phyloP scores from a whole-genome alignment of 2,329 filamentous ascomycete species.

The Trichoderma simmonsii region DNA sequence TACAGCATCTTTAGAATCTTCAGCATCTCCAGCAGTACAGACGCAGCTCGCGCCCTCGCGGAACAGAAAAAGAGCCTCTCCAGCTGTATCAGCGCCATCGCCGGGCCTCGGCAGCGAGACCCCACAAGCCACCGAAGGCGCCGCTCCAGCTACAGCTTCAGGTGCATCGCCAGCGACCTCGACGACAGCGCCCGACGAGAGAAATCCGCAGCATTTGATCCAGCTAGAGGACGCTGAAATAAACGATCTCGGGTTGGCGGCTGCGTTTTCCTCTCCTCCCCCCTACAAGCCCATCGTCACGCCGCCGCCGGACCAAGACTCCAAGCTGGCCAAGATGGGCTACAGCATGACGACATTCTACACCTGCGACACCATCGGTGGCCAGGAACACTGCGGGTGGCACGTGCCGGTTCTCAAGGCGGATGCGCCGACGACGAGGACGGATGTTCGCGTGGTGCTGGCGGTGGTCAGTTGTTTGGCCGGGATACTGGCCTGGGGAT shows the following conservation, averaged over 20 bases:
- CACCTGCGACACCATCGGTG: constrained; percentile 32
- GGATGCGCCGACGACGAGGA: constrained; percentile 22
- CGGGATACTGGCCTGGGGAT: constrained; percentile 26
- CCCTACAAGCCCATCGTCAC: constrained; percentile 32
- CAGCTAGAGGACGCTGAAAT: background rate
- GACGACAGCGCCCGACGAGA: background rate
- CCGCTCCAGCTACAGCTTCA: constrained; percentile 17
- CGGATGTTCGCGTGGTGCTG: constrained; percentile 25
- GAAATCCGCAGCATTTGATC: background rate
- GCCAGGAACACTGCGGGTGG: constrained; percentile 36
- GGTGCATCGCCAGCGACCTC: background rate
- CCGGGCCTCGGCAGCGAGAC: constrained; percentile 1
- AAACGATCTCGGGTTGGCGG: too few species aligned
- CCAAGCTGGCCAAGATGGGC: constrained; percentile 30
- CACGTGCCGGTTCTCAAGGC: constrained; percentile 34
- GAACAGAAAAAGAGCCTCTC: background rate
- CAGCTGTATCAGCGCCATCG: background rate
- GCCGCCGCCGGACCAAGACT: constrained; percentile 32
- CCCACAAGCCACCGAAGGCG: constrained; percentile 1
- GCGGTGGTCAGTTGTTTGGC: constrained; percentile 24
- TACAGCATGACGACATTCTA: constrained; percentile 36
- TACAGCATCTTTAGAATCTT: background rate
- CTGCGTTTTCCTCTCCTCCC: background rate
- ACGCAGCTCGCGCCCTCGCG: background rate
- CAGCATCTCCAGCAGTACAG: background rate